phyloP scores from a whole-genome alignment of 805 yeast genomes.

The Dipodascopsis uninucleata region DNA sequence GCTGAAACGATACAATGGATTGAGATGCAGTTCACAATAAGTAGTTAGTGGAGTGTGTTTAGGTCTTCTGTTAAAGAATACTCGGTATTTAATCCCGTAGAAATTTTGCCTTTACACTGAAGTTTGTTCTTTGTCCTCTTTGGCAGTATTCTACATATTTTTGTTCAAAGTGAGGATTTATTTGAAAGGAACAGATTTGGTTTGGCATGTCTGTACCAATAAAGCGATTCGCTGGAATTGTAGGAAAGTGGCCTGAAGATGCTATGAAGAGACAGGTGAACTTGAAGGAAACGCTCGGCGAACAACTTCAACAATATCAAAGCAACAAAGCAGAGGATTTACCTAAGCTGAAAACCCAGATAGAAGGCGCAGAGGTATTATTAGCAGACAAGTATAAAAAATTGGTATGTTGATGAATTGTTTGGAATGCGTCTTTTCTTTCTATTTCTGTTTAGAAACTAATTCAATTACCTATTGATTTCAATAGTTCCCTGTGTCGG shows the following conservation, averaged over 20 bases:
- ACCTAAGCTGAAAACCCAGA: slow-evolving; percentile 9
- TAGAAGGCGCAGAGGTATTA: slow-evolving; percentile 9
- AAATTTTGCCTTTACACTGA: too few relatives aligned
- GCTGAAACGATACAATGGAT: too few relatives aligned
- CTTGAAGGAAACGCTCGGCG: slow-evolving; percentile 9
- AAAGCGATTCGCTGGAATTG: slow-evolving; percentile 14
- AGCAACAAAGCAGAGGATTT: not conserved
- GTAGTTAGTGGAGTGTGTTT: too few relatives aligned
- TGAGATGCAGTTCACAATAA: too few relatives aligned
- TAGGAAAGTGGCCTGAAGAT: slow-evolving; percentile 20
- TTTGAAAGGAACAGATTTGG: too few relatives aligned
- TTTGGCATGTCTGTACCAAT: too few relatives aligned
- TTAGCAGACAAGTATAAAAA: slow-evolving; percentile 7
- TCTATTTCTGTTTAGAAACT: not conserved
- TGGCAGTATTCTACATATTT: too few relatives aligned
- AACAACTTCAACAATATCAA: slow-evolving; percentile 8
- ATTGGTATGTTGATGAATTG: slow-evolving; percentile 5
- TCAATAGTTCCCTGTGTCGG: slow-evolving; percentile 25
- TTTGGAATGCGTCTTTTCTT: not conserved
- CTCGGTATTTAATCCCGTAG: too few relatives aligned
- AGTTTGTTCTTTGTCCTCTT: too few relatives aligned
- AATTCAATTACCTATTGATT: not conserved
- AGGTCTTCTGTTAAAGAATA: too few relatives aligned
- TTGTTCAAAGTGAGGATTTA: too few relatives aligned
- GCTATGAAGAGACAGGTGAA: slow-evolving; percentile 11